Evolutionary conservation across 352 stramenopile genomes (phyloP), one percentile per base, ranked within the genome.

Genomic region (Phytopythium vexans): DNA sequence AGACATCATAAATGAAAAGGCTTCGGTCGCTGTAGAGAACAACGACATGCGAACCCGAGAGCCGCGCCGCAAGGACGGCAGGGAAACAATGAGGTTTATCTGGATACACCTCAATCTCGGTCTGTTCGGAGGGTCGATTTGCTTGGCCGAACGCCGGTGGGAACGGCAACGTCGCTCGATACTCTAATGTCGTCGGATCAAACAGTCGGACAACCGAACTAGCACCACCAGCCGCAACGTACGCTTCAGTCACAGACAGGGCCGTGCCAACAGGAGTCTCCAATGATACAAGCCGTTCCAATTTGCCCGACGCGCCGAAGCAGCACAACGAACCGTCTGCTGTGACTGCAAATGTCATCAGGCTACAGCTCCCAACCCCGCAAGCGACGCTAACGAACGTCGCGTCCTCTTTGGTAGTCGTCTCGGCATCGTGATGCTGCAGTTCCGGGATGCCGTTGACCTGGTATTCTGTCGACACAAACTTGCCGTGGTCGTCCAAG

Each of bases 21-120:
- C 74, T 87, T 52, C 77, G 76, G 49, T 96, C 86, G 33, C 74
- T 82, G 58, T 96, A 96, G 8, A 95, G 56, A 16, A 64, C 73
- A 21, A 89, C 60, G 6, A 86, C 68, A 36, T 88, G 72, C 4
- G 74, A 83, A 0, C 78, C 84, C 0, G 79, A 77, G 16, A 92
- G 54, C 12, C 81, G 74, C 0, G 88, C 65, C 15, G 75, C 83
- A 40, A 89, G 70, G 4, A 62, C 68, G 1, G 82, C 71, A 1
- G 83, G 72, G 41, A 89, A 86, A 8, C 78, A 64, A 62, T 81
- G 66, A 15, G 81, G 62, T 3, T 77, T 62, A 27, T 77, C 65
- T 10, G 77, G 77, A 14, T 86, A 75, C n/a, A 90, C 33, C 9
- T 62, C 38, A 39, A 64, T 61, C 1, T 49, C 11, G 44, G 46